Evolutionary conservation across 768 basidiomycete species (phyloP), one percentile per base, ranked within the genome.

Genomic region (Hemileccinum impolitum): DNA sequence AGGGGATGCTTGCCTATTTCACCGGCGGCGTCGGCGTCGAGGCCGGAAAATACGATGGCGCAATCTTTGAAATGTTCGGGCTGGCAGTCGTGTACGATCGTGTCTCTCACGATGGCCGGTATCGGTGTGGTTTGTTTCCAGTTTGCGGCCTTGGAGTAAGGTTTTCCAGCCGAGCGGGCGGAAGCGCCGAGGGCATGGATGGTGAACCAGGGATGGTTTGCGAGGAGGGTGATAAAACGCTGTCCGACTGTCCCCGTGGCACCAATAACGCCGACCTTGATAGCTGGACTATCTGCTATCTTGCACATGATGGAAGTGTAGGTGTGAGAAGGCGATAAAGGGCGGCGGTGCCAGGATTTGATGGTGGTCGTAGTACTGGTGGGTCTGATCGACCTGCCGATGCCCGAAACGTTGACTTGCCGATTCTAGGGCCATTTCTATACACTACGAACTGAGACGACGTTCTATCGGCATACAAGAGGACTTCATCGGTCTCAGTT

Each of bases 191-290:
- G 79, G 0, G 82, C 85, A 65, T 87, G 84, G 56, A 97, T 76
- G 51, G 74, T 72, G 70, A 99, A 97, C 82, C 87, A 97, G 0
- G 95, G 94, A 64, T 99, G 96, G 7, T 72, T 64, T 4, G 90
- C 75, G 41, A 99, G 85, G 41, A 97, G 82, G 43, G 82, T 77
- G 68, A 98, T 88, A 69, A 98, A 99, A 35, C 94, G 81, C 70
- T 98, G 95, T 19, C 95, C 94, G 42, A 97, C 95, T 40, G 92
- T 96, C 49, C 95, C 92, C 0, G 91, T 94, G 1, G 92, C 91
- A 28, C 91, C 91, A 9, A 94, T 75, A 40, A 94, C 73, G 51
- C 90, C 91, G 51, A 94, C 88, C 38, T 71, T 74, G 54, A 75
- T 61, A 3, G 57, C 4, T 7, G 50, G 54, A 0, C 51, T 50